Percentiles rank a stretch among this genome's conserved stretches.
These are phyloP conservation scores for Closterium sp. DNA, from an alignment of 139 green algal genomes.

Conservation along the genomic window DNA sequence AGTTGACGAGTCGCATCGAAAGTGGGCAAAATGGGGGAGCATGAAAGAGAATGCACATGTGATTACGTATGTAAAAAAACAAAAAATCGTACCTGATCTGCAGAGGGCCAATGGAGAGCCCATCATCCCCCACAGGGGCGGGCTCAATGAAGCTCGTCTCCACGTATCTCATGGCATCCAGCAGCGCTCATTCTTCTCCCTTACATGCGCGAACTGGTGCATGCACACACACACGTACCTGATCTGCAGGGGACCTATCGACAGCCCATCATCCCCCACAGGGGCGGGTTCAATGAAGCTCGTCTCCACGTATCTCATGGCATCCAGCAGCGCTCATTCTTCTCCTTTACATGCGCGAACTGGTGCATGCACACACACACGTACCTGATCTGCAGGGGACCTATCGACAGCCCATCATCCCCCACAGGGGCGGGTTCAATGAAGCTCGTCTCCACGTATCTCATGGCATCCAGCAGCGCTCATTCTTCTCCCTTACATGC, in stretches of 20 bases:
- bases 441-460: slow-evolving; percentile 48
- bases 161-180: slow-evolving; percentile 36
- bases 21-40: no score
- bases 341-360: neutral
- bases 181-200: no score
- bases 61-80: no score
- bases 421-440: slow-evolving; percentile 53
- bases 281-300: slow-evolving; percentile 55
- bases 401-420: slow-evolving; percentile 53
- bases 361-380: slow-evolving; percentile 14
- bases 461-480: neutral
- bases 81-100: no score
- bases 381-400: slow-evolving; percentile 55
- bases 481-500: no score
- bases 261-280: slow-evolving; percentile 48
- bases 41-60: no score
- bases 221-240: slow-evolving; percentile 24
- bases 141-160: slow-evolving; percentile 41
- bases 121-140: slow-evolving; percentile 46
- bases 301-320: slow-evolving; percentile 51
- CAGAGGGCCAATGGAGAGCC: slow-evolving; percentile 54
- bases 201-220: slow-evolving; percentile 40
- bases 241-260: slow-evolving; percentile 57
- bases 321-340: neutral
- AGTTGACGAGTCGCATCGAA: no score